These are phyloP conservation scores for Digitaria exilis DNA, from an alignment of 202 grass and related monocot genomes.

Conservation along the genomic window DNA sequence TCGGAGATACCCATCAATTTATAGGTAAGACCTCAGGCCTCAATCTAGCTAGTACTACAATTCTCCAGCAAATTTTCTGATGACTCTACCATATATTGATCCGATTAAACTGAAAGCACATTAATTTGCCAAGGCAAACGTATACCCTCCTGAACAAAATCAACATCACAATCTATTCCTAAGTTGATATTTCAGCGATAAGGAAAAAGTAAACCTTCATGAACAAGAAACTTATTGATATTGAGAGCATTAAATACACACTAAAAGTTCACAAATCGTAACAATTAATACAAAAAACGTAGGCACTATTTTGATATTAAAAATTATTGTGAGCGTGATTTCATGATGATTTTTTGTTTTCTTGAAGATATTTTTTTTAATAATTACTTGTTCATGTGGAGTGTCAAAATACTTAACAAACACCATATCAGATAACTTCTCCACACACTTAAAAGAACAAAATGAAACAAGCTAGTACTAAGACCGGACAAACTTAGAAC, in stretches of 20 bases:
- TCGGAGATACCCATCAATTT: conserved; percentile 47
- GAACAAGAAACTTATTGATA: neutral
- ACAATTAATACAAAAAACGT: neutral
- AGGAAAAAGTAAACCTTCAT: conserved; percentile 10
- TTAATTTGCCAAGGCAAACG: conserved; percentile 24
- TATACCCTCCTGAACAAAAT: conserved; percentile 18
- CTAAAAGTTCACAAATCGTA: neutral
- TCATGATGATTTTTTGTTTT: neutral
- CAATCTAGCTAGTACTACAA: conserved; percentile 34
- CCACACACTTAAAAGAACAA: neutral
- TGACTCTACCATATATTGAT: conserved; percentile 34
- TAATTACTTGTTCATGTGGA: neutral
- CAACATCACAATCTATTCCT: conserved; percentile 26
- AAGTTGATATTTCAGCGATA: conserved; percentile 11
- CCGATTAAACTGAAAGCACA: conserved; percentile 24
- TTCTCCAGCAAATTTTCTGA: neutral
- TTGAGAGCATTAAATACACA: neutral
- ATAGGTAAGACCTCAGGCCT: conserved; percentile 47
- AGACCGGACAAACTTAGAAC: neutral
- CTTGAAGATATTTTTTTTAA: neutral
- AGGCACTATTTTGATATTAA: too few species aligned
- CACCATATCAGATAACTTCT: neutral
- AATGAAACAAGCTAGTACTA: neutral
- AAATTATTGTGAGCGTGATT: neutral
- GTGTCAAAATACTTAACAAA: too few species aligned